Evolutionary conservation across 1,139 yeast genomes (phyloP), one percentile per base, ranked within the genome.

Genomic region (Candida pseudoviswanathii): DNA sequence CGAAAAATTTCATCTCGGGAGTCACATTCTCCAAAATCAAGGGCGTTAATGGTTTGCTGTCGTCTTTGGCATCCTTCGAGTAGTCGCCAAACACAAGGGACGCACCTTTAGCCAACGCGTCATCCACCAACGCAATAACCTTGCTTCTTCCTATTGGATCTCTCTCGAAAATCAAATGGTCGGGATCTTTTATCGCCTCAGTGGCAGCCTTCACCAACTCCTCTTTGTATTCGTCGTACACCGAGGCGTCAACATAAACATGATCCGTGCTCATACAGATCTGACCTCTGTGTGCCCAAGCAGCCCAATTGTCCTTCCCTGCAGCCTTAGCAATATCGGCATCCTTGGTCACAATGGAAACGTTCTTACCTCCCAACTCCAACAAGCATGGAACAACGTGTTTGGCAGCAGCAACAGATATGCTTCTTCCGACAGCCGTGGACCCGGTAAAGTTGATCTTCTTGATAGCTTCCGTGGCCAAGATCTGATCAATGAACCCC

Each of bases 401-500:
- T 41, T 57, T 58, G 3, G 73, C 77, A 6, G 78, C 75, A 6
- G 53, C 48, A 22, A 53, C 41, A 1, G 78, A 75, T 30, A 76
- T 65, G 21, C 58, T 53, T 8, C 59, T 51, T 0, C 81, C 81
- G 2, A 71, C 71, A 3, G 51, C 52, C 1, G 80, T 65, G 1
- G 80, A 74, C 3, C 81, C 81, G 2, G 81, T 77, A 52, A 77
- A 77, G 50, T 73, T 73, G 33, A 76, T 53, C 55, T 72, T 75
- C 39, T 59, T 58, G 24, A 77, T 63, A 31, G 47, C 38, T 5
- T 54, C 54, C 45, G 73, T 54, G 8, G 60, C 52, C 11, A 77
- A 58, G 22, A 75, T 43, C n/a, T 41, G 29, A n/a, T 63, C 64
- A 4, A 67, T 63, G 7, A 67, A 56, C 1, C 37, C 46, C 2